Evolutionary conservation across 345 rosid genomes (phyloP).

Genomic region (Gossypium thurberi): DNA sequence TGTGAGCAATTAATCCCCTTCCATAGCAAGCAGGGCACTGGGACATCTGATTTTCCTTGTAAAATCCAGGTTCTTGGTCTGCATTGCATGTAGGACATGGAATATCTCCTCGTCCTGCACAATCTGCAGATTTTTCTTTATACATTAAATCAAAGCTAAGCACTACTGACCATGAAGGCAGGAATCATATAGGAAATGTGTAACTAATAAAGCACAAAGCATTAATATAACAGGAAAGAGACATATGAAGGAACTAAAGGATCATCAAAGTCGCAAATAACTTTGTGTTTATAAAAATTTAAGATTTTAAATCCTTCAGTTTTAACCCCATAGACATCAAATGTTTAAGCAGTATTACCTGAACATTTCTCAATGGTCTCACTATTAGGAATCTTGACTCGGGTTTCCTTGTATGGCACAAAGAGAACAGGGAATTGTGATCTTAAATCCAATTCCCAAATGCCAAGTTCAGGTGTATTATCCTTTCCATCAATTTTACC

Average conservation of each 20-base stretch:
- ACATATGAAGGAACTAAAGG: neutral
- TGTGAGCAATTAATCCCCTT: slow-evolving; percentile 87
- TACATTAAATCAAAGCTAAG: slow-evolving; percentile 18
- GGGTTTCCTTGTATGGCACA: slow-evolving; percentile 51
- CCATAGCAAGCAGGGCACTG: slow-evolving; percentile 64
- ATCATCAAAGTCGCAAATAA: neutral
- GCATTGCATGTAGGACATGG: slow-evolving; percentile 65
- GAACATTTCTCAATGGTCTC: slow-evolving; percentile 71
- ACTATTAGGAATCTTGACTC: slow-evolving; percentile 50
- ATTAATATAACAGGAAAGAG: neutral
- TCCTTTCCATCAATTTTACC: too few relatives aligned
- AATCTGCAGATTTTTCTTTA: slow-evolving; percentile 34
- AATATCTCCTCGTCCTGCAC: slow-evolving; percentile 63
- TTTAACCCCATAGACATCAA: neutral
- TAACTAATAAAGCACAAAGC: neutral
- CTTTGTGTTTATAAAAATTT: neutral
- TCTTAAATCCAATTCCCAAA: slow-evolving; percentile 75
- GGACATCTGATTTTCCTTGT: slow-evolving; percentile 61
- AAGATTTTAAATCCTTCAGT: neutral
- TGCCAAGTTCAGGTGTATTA: too few relatives aligned
- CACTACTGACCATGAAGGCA: neutral
- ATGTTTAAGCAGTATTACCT: slow-evolving; percentile 31
- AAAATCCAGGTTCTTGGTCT: slow-evolving; percentile 68
- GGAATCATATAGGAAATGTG: neutral
- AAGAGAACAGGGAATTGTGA: slow-evolving; percentile 77